Evolutionary conservation across 495 filamentous ascomycete genomes (phyloP), one percentile per base, ranked within the genome.

Genomic region (Poronia punctata): DNA sequence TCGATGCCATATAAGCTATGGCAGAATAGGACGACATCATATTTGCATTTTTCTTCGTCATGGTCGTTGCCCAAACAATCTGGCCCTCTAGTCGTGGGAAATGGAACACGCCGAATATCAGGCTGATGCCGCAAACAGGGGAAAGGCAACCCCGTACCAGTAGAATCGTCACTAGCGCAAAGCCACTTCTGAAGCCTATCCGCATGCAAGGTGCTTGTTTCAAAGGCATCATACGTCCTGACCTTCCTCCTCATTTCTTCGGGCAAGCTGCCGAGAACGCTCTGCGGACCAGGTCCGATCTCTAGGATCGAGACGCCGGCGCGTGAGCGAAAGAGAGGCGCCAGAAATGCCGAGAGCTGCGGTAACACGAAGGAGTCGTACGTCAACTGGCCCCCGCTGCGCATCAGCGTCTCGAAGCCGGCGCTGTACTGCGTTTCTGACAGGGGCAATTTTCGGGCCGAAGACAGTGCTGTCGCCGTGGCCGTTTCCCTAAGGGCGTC

Each of bases 1-100:
- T 70, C 65, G 72, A 80, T 71, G 55, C 74, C 72, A 48, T 83
- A 78, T 70, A 80, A 73, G 61, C 76, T 77, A 59, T 80, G 77
- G 54, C 74, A 80, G 57, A 81, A 77, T 37, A 81, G 53, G 40
- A 83, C 57, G 47, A 79, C 40, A 53, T 83, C 68, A 56, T 64
- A 80, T 49, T 64, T 71, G 43, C 67, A 53, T 41, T 58, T 55
- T 19, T 40, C 38, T 44, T 50, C 39, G 31, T 15, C 45, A 47
- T 29, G 54, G 40, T 54, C 47, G 22, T 45, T 40, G 35, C 67
- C 32, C 33, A 61, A 42, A 18, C n/a, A n/a, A n/a, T n/a, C n/a
- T n/a, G n/a, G n/a, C n/a, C n/a, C n/a, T n/a, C n/a, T n/a, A n/a
- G n/a, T n/a, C n/a, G n/a, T n/a, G 50, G 19, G 44, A 52, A 79